These are phyloP conservation scores for Solanum chiquidenum DNA, from an alignment of 257 asterid genomes.

Conservation along the genomic window DNA sequence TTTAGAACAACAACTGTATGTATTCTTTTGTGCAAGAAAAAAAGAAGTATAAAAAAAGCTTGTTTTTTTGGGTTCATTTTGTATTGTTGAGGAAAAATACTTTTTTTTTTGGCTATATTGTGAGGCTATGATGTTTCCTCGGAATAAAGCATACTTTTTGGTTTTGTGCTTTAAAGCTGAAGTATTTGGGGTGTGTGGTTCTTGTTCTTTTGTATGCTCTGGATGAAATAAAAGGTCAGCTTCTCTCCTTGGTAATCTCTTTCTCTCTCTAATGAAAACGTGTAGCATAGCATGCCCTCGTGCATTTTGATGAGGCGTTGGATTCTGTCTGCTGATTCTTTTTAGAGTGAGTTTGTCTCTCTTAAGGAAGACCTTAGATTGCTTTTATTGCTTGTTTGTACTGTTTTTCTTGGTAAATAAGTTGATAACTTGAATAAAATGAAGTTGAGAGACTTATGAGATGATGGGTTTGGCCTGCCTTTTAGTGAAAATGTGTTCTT, in stretches of 20 bases:
- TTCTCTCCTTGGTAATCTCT: not conserved
- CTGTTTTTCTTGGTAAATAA: not conserved
- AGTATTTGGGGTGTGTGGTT: conserved; percentile 34
- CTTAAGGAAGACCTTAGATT: not conserved
- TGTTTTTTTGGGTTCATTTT: not conserved
- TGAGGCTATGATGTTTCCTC: conserved; percentile 51
- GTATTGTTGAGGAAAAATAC: not conserved
- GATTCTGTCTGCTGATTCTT: conserved; percentile 5
- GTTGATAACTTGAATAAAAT: not conserved
- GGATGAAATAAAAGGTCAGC: conserved; percentile 5
- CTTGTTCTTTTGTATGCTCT: conserved; percentile 9
- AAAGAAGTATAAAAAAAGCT: not conserved
- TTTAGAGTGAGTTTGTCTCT: not conserved
- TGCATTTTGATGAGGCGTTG: not conserved
- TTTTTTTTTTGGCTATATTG: conserved; percentile 21
- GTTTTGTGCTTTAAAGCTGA: conserved; percentile 1
- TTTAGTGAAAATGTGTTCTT: conserved; percentile 18
- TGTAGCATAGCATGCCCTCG: conserved; percentile 3
- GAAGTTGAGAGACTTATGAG: not conserved
- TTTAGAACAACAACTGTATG: not conserved
- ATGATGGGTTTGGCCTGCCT: not conserved
- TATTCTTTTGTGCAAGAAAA: not conserved
- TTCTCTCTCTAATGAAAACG: conserved; percentile 8
- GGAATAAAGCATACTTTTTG: conserved; percentile 18
- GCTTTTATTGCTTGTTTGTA: not conserved